These are phyloP conservation scores for Globisporangium echinulatum DNA, from an alignment of 352 stramenopile species.

Conservation along the genomic window DNA sequence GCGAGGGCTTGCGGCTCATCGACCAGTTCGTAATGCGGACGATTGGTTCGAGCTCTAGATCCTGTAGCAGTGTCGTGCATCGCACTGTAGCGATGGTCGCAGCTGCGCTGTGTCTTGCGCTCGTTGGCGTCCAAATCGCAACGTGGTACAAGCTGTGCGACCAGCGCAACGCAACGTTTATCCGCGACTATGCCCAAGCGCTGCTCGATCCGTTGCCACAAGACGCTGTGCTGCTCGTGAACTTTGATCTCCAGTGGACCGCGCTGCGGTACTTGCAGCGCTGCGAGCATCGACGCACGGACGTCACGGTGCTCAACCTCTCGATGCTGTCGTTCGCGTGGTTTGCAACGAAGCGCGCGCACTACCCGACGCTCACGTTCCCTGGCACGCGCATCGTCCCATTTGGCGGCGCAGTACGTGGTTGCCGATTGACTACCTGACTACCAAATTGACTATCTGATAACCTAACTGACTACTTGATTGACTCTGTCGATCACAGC, in stretches of 20 bases:
- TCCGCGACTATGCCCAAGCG: constrained; percentile 80
- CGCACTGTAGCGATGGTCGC: background rate
- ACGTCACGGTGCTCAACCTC: constrained; percentile 86
- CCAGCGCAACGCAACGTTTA: constrained; percentile 55
- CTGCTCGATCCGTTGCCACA: constrained; percentile 79
- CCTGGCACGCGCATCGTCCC: constrained; percentile 42
- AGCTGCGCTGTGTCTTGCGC: constrained; percentile 11
- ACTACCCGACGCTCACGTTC: constrained; percentile 69
- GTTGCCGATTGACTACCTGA: too few relatives aligned
- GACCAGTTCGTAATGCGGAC: background rate
- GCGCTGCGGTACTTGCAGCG: constrained; percentile 87
- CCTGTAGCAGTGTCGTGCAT: too few relatives aligned
- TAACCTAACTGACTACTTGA: too few relatives aligned
- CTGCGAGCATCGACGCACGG: constrained; percentile 63
- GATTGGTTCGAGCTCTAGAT: background rate
- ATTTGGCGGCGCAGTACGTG: constrained; percentile 25
- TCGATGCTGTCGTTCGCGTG: constrained; percentile 89
- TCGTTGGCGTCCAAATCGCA: constrained; percentile 25
- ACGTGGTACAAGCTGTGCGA: constrained; percentile 41
- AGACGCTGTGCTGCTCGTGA: constrained; percentile 84
- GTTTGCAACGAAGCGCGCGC: constrained; percentile 59
- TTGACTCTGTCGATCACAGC: constrained; percentile 11
- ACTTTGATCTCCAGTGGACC: constrained; percentile 92
- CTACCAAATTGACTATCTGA: too few relatives aligned
- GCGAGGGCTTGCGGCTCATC: constrained; percentile 16